These are phyloP conservation scores for Hygrocybe coccinea DNA, from an alignment of 768 basidiomycete species.

Conservation along the genomic window DNA sequence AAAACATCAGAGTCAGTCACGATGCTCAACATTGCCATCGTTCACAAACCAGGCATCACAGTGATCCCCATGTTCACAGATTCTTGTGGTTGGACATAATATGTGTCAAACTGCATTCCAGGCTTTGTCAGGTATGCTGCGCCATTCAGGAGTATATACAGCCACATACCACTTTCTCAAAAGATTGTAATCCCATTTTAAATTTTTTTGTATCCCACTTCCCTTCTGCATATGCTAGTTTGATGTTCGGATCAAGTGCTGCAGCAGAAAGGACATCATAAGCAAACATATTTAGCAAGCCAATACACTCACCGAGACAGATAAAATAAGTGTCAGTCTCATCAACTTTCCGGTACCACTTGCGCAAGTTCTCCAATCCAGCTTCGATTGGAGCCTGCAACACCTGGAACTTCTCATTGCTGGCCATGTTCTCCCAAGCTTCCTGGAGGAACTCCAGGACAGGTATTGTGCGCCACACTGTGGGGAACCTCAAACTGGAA, in stretches of 20 bases:
- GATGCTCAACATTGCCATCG: not conserved
- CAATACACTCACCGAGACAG: conserved; percentile 10
- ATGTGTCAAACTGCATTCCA: not conserved
- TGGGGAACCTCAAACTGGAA: conserved; percentile 8
- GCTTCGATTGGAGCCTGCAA: conserved; percentile 5
- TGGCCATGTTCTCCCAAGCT: conserved; percentile 13
- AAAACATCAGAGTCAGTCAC: not conserved
- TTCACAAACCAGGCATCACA: not conserved
- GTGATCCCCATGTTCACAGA: too few relatives aligned
- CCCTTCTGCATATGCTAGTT: conserved; percentile 11
- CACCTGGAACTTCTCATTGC: conserved; percentile 8
- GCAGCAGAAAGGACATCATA: not conserved
- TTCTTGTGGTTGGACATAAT: not conserved
- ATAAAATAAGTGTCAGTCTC: not conserved
- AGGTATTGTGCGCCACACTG: conserved; percentile 17
- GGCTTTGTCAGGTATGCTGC: not conserved
- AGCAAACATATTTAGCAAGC: too few relatives aligned
- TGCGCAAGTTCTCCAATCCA: conserved; percentile 9
- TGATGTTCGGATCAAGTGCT: conserved; percentile 13
- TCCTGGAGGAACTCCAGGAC: conserved; percentile 16
- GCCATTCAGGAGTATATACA: not conserved
- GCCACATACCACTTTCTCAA: not conserved
- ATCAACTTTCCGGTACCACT: conserved; percentile 8
- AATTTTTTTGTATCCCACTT: conserved; percentile 8
- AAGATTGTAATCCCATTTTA: not conserved